Evolutionary conservation across 164 flowering plant genomes (phyloP).

Genomic region (Liquidambar formosana): DNA sequence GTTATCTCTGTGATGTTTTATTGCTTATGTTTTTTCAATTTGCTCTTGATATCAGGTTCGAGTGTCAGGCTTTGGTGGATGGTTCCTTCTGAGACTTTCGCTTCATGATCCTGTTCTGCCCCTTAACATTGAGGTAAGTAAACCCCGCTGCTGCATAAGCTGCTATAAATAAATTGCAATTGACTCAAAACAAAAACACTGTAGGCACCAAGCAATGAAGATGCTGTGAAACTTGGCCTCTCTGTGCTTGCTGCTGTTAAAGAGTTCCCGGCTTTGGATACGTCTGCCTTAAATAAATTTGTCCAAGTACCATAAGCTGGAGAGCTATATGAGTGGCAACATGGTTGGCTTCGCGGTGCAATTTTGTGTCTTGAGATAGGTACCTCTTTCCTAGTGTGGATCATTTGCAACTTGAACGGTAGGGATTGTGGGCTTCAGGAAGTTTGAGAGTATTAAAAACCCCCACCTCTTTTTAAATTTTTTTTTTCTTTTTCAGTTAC

Average conservation of each 20-base stretch:
- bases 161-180: not conserved
- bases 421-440: too few relatives aligned
- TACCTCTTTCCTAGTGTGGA: too few relatives aligned
- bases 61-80: slow-evolving; percentile 90
- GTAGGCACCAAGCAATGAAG: slow-evolving; percentile 76
- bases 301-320: slow-evolving; percentile 30
- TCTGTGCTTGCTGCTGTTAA: slow-evolving; percentile 65
- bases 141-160: not conserved
- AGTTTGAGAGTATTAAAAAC: too few relatives aligned
- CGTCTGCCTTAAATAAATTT: slow-evolving; percentile 68
- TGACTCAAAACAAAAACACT: slow-evolving; percentile 10
- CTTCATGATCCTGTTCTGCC: slow-evolving; percentile 98
- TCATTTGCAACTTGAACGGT: too few relatives aligned
- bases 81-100: slow-evolving; percentile 95
- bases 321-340: not conserved
- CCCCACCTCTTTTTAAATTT: too few relatives aligned
- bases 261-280: slow-evolving; percentile 78
- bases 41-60: slow-evolving; percentile 54
- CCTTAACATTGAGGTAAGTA: slow-evolving; percentile 85
- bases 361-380: too few relatives aligned
- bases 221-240: slow-evolving; percentile 80
- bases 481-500: too few relatives aligned
- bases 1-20: not conserved
- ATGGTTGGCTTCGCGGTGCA: too few relatives aligned
- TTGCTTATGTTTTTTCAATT: not conserved